Conservation (phyloP, 345 rosid species). For the Boechera divaricarpa region DNA sequence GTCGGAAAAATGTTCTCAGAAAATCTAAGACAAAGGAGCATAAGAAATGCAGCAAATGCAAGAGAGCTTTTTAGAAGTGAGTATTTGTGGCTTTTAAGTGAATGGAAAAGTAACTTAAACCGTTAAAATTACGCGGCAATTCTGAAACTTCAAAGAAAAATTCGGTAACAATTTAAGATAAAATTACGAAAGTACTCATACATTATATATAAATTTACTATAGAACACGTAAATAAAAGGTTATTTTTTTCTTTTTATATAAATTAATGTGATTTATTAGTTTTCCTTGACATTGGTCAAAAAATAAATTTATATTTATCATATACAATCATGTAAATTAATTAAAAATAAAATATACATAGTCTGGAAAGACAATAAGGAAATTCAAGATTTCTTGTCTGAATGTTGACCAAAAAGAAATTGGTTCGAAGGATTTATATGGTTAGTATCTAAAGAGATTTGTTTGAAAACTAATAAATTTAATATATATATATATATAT, state of each 20-base stretch:
- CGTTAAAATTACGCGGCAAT: not conserved
- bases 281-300: not conserved
- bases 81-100: not conserved
- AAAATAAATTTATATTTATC: not conserved
- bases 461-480: not conserved
- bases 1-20: not conserved
- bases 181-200: not conserved
- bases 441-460: not conserved
- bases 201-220: not conserved
- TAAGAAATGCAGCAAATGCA: constrained; percentile 7
- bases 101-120: not conserved
- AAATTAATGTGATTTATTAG: not conserved
- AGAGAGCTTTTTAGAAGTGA: not conserved
- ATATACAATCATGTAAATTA: not conserved
- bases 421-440: not conserved
- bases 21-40: constrained; percentile 20
- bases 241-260: not conserved
- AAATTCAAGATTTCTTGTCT: not conserved
- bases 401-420: not conserved
- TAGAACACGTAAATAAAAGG: not conserved
- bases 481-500: no score
- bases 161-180: not conserved
- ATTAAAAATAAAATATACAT: not conserved
- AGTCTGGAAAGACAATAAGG: not conserved
- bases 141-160: not conserved